Conservation (phyloP, 1,284 basidiomycete genomes). For the Rugosomyces carneus region DNA sequence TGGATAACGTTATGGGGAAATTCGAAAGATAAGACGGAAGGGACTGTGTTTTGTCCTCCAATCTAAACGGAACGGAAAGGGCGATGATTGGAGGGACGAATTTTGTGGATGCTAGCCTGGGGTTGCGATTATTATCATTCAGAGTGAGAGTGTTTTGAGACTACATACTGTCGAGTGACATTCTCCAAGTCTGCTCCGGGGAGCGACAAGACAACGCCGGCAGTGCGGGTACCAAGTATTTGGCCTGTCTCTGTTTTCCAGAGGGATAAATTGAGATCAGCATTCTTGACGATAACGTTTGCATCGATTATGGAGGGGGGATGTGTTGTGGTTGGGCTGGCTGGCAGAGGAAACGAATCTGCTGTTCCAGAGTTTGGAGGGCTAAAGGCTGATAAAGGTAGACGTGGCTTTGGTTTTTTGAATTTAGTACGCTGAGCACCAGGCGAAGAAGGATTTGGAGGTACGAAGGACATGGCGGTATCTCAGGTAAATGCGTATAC, state of each 20-base stretch:
- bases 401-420: conserved; percentile 58
- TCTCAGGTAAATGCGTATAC: too few relatives aligned
- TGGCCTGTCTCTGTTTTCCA: conserved; percentile 52
- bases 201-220: conserved; percentile 49
- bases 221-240: conserved; percentile 37
- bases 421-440: conserved; percentile 59
- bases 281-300: conserved; percentile 42
- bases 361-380: conserved; percentile 59
- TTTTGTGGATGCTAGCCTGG: conserved; percentile 30
- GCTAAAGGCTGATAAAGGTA: conserved; percentile 67
- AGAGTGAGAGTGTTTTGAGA: background rate
- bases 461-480: too few relatives aligned
- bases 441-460: too few relatives aligned
- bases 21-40: conserved; percentile 37
- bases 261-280: conserved; percentile 31
- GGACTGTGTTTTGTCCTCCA: conserved; percentile 39
- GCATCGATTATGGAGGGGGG: conserved; percentile 64
- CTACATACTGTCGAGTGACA: conserved; percentile 33
- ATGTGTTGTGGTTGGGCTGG: conserved; percentile 61
- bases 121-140: background rate
- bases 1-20: conserved; percentile 46
- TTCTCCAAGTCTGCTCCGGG: conserved; percentile 35
- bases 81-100: conserved; percentile 40
- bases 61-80: conserved; percentile 49
- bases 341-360: conserved; percentile 60